phyloP scores from a whole-genome alignment of 176 grass and related monocot species.

The Cenchrus purpureus region DNA sequence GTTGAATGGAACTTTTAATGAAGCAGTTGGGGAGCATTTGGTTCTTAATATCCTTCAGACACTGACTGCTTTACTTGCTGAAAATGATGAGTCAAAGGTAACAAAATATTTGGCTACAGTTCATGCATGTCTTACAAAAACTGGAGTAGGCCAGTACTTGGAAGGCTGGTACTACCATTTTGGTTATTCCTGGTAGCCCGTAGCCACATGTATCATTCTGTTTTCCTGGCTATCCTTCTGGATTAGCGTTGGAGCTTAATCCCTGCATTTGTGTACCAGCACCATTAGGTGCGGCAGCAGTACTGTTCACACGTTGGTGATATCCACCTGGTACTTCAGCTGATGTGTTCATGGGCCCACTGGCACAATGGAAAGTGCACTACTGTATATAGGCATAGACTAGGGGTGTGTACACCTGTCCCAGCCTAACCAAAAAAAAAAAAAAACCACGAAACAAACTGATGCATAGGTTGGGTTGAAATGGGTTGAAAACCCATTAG shows the following conservation, averaged over 20 bases:
- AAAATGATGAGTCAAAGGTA: conserved; percentile 91
- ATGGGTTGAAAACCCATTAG: not conserved
- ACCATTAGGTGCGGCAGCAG: not conserved
- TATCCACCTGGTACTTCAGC: not conserved
- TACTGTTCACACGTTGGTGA: not conserved
- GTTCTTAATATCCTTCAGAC: conserved; percentile 94
- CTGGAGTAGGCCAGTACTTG: not conserved
- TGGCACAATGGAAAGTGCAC: not conserved
- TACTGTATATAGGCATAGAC: not conserved
- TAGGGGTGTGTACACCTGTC: not conserved
- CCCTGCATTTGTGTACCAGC: not conserved
- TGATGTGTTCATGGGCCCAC: not conserved
- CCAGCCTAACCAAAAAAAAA: not conserved
- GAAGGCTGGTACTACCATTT: conserved; percentile 21
- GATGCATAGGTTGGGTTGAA: not conserved
- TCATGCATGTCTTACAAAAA: conserved; percentile 14
- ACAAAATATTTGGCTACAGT: conserved; percentile 37
- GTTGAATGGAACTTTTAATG: conserved; percentile 90
- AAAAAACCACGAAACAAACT: not conserved
- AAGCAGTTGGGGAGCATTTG: conserved; percentile 72
- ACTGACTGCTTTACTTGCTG: conserved; percentile 75
- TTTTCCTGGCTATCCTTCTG: conserved; percentile 11
- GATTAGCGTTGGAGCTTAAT: conserved; percentile 9
- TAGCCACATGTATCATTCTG: not conserved
- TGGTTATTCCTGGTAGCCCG: conserved; percentile 15